Evolutionary conservation across 129 eudicot genomes (phyloP).

Genomic region (Dittrichia graveolens): DNA sequence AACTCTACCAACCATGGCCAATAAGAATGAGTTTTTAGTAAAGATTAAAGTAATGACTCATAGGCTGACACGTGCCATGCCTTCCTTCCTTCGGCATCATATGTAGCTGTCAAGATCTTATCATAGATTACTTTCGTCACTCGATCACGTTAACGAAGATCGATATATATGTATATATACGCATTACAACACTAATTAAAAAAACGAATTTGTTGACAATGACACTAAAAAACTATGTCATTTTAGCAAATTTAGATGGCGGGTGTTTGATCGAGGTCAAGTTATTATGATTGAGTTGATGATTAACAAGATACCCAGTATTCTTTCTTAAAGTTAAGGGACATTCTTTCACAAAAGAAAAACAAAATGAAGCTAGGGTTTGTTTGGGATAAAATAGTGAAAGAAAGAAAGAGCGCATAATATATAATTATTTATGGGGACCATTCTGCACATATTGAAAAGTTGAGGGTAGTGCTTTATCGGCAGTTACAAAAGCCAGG

Average conservation of each 20-base stretch:
- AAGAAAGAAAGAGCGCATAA: conserved; percentile 2
- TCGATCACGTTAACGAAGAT: conserved; percentile 28
- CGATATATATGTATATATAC: conserved; percentile 9
- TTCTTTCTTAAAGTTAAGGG: conserved; percentile 15
- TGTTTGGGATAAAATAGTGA: conserved; percentile 36
- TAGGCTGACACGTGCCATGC: conserved; percentile 48
- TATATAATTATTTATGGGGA: conserved; percentile 33
- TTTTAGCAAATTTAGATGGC: neutral
- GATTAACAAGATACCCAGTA: conserved; percentile 26
- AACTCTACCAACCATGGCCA: conserved; percentile 53
- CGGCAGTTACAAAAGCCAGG: conserved; percentile 55
- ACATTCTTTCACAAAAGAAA: conserved; percentile 35
- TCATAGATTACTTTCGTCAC: conserved; percentile 34
- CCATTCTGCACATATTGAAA: conserved; percentile 53
- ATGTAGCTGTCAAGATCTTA: conserved; percentile 35
- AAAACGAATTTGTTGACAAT: conserved; percentile 4
- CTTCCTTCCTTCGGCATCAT: conserved; percentile 27
- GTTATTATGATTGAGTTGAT: conserved; percentile 15
- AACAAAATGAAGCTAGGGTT: conserved; percentile 39
- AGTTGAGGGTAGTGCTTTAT: conserved; percentile 56
- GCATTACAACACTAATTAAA: conserved; percentile 17
- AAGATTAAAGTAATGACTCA: conserved; percentile 49
- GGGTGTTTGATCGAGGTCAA: too few species aligned
- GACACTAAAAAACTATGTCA: neutral
- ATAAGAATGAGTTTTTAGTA: conserved; percentile 31